These are phyloP conservation scores for Sugiyamaella novakii DNA, from an alignment of 1,139 yeast species.

Conservation along the genomic window DNA sequence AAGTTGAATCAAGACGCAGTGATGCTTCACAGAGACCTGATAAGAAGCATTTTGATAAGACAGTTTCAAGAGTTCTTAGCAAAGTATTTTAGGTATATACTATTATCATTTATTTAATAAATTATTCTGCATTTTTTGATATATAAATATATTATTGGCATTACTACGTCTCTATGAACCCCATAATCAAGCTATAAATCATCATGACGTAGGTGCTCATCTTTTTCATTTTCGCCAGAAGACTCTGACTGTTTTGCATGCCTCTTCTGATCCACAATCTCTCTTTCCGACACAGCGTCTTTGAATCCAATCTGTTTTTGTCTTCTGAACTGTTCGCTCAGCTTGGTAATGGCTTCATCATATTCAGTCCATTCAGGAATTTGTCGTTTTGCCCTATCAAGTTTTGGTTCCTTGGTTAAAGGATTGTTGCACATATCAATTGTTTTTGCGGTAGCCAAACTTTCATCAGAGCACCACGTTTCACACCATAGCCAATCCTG, in stretches of 20 bases:
- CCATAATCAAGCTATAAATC: constrained; percentile 39
- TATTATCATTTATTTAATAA: constrained; percentile 12
- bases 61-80: constrained; percentile 30
- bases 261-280: not conserved
- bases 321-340: constrained; percentile 33
- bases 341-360: constrained; percentile 53
- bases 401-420: constrained; percentile 71
- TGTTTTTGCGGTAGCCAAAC: constrained; percentile 64
- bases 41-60: constrained; percentile 21
- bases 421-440: constrained; percentile 87
- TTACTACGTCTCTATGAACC: too few relatives aligned
- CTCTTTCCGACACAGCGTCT: constrained; percentile 9
- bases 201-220: constrained; percentile 36
- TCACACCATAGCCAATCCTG: constrained; percentile 94
- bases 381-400: constrained; percentile 71
- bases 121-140: constrained; percentile 8
- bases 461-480: constrained; percentile 82
- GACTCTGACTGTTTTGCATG: constrained; percentile 10
- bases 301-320: not conserved
- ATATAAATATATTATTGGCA: not conserved
- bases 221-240: constrained; percentile 24
- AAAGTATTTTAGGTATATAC: constrained; percentile 27
- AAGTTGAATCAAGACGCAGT: constrained; percentile 31
- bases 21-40: constrained; percentile 24
- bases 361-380: constrained; percentile 76